Percentiles rank a stretch among this genome's conserved stretches.
Conservation (phyloP, 805 yeast genomes). For the Maudiozyma bulderi region DNA sequence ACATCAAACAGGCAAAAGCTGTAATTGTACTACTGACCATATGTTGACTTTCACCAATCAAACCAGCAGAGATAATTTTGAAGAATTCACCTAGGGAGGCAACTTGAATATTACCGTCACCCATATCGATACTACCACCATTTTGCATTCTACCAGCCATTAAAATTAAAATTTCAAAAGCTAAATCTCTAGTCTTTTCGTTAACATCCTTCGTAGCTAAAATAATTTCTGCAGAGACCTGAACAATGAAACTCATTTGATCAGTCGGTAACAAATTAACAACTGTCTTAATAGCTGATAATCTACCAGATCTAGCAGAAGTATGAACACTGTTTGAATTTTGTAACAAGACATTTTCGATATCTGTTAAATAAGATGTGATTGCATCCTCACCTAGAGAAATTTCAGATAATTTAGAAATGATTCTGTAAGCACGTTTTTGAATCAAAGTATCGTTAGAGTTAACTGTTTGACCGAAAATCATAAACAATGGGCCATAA, state of each 20-base stretch:
- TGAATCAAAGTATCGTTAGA: conserved; percentile 61
- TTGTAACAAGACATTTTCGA: conserved; percentile 50
- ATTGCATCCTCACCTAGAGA: conserved; percentile 53
- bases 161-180: conserved; percentile 63
- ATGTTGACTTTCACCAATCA: conserved; percentile 87
- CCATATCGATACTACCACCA: conserved; percentile 57
- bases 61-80: conserved; percentile 91
- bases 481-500: conserved; percentile 66
- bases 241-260: conserved; percentile 70
- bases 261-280: conserved; percentile 52
- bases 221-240: conserved; percentile 77
- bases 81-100: conserved; percentile 76
- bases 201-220: conserved; percentile 85
- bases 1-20: conserved; percentile 76
- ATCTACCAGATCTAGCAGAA: conserved; percentile 74
- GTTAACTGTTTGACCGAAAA: conserved; percentile 59
- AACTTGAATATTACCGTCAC: conserved; percentile 17
- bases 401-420: conserved; percentile 60
- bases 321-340: conserved; percentile 50
- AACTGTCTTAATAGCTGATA: conserved; percentile 54
- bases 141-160: conserved; percentile 70
- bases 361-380: conserved; percentile 41
- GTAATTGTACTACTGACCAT: conserved; percentile 96
- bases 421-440: conserved; percentile 78
- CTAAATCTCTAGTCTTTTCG: conserved; percentile 78